A percentile compares a stretch with the other conserved stretches of the same genome.
Conservation (phyloP, 179 eudicot species). For the Silene coronaria region DNA sequence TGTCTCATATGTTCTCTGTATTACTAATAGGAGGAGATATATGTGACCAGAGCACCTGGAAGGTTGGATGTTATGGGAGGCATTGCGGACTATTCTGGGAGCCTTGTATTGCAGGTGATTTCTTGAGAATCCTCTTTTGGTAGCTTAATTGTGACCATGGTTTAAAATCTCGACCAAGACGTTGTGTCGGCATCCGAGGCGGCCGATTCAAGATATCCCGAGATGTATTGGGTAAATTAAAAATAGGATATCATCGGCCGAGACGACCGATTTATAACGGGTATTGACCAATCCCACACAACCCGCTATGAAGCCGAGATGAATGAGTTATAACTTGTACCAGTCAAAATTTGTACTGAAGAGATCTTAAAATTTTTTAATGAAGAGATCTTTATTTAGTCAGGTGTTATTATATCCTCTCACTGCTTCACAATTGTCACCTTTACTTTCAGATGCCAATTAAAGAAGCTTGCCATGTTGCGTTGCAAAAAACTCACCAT, state of each 20-base stretch:
- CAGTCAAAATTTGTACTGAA: too few species aligned
- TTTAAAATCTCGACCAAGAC: too few species aligned
- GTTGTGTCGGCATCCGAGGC: too few species aligned
- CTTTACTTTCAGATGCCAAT: conserved; percentile 73
- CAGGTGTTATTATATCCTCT: neutral
- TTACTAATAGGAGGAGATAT: conserved; percentile 66
- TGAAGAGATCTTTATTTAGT: neutral
- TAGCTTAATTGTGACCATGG: neutral
- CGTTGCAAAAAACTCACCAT: conserved; percentile 80
- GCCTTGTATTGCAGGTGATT: conserved; percentile 94
- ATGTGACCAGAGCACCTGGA: conserved; percentile 97
- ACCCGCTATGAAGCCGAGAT: too few species aligned
- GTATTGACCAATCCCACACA: too few species aligned
- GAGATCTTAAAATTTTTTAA: too few species aligned
- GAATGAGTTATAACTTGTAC: too few species aligned
- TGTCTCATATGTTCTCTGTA: conserved; percentile 8
- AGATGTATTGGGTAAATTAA: too few species aligned
- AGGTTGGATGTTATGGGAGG: conserved; percentile 99
- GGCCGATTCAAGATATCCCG: too few species aligned
- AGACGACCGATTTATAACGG: too few species aligned
- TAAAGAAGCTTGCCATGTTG: conserved; percentile 97
- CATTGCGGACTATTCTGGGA: conserved; percentile 96
- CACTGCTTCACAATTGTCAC: conserved; percentile 3
- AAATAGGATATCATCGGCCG: too few species aligned
- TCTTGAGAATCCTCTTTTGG: neutral